Evolutionary conservation across 2,329 filamentous ascomycete species (phyloP), one percentile per base, ranked within the genome.

Genomic region (Cladosporium sphaerospermum): DNA sequence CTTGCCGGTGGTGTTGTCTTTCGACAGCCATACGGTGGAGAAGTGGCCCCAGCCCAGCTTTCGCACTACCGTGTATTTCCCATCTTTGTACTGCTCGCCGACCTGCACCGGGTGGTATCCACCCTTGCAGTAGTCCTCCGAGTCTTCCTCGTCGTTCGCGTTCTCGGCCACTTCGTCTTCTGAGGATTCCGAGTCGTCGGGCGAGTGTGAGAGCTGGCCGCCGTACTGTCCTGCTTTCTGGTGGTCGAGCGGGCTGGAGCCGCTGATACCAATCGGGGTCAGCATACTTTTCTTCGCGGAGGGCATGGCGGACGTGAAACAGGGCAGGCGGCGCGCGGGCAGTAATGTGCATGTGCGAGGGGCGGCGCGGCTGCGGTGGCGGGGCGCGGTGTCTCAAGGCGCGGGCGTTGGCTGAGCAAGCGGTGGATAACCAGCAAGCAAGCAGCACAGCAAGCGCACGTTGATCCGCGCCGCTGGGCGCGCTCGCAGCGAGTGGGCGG

Each of bases 21-120:
- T 75, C 75, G 82, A 84, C 58, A 85, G 72, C 83, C 83, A 97
- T 62, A 97, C 92, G 33, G 92, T 99, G n/a, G 92, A 96, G 75
- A 97, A 99, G 69, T 97, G 92, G 58, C 93, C 93, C 92, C 92
- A 97, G 62, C 92, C 92, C 50, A 97, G 80, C 77, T 97, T 97
- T 74, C 91, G 87, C 71, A 97, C 88, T 54, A 97, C 85, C 13
- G 91, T 93, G 74, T 99, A 99, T 75, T 89, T 92, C 62, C 89
- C 91, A 70, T 97, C 89, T 71, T 97, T 97, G 81, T 96, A 97
- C 67, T 90, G 87, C 75, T 99, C 93, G 64, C 93, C 93, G 56
- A 97, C 86, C 64, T 84, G 81, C 46, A 99, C 93, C 2, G 93
- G 93, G 69, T 99, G 93, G 72, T 97, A 99, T 56, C 93, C 93